Evolutionary conservation across 441 rosid genomes (phyloP), one percentile per base, ranked within the genome.

Genomic region (Rhodomyrtus psidioides): DNA sequence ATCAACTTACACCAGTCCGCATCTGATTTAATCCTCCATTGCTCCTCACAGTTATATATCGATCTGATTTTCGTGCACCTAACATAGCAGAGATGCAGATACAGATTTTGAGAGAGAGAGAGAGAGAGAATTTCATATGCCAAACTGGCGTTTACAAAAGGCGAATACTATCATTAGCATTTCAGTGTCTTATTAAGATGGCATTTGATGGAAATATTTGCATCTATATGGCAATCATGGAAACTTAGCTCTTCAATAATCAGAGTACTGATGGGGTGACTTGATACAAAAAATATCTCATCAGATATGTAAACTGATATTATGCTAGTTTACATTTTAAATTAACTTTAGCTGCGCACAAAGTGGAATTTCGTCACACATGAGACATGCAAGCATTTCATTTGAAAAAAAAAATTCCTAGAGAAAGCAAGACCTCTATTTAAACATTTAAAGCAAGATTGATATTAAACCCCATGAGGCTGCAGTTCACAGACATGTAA

Each of bases 21-120:
- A 97, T 97, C 89, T 97, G 99, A 90, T 97, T 97, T 83, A 97
- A 86, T 53, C 99, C 99, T 83, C 99, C 99, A 85, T 97, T 97
- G 92, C 98, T 92, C 93, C 91, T 93, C 85, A 97, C 98, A 76
- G 99, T 96, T 84, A 97, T 86, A 89, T 91, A 96, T 65, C 59
- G 94, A 83, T 91, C 92, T 49, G 92, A 88, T 86, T 90, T 95
- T 88, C 55, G 84, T 55, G 93, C 89, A 89, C 91, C 99, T 97
- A 92, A 55, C 65, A 87, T 86, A 87, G 3, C 55, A 75, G 53
- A 85, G 53, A 49, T 4, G 21, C 62, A 42, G 34, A 42, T 19
- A n/a, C 23, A 85, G 14, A 54, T 30, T 85, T 6, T 14, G 55
- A 84, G 42, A 53, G 51, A 75, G 53, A 82, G 34, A 34, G 34